Percentiles rank a stretch among this genome's conserved stretches.
Evolutionary conservation across 768 basidiomycete genomes (phyloP).

Genomic region (Mycena kentingensis): DNA sequence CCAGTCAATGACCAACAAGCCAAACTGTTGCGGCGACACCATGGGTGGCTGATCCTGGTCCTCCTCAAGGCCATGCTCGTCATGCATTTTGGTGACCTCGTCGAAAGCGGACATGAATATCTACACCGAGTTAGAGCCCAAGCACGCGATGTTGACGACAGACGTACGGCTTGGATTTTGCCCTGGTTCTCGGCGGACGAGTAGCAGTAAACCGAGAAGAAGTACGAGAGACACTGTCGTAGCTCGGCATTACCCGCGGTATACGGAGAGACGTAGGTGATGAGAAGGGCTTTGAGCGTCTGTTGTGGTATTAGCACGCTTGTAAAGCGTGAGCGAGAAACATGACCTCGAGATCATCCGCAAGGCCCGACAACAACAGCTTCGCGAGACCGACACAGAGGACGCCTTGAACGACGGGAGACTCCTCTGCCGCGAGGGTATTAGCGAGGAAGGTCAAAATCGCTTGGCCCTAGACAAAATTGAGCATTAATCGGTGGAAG

Average conservation of each 20-base stretch:
- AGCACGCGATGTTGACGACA: not conserved
- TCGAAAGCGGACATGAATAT: constrained; percentile 72
- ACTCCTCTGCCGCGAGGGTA: constrained; percentile 65
- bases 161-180: constrained; percentile 52
- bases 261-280: constrained; percentile 82
- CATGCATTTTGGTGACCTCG: constrained; percentile 55
- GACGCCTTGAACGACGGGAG: constrained; percentile 73
- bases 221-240: constrained; percentile 91
- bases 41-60: constrained; percentile 74
- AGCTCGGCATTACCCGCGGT: constrained; percentile 84
- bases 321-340: not conserved
- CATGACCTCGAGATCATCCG: constrained; percentile 75
- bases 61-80: constrained; percentile 68
- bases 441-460: constrained; percentile 51
- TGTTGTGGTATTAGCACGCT: constrained; percentile 2
- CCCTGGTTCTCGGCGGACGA: constrained; percentile 79
- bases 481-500: constrained; percentile 13
- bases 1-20: constrained; percentile 85
- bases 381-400: constrained; percentile 86
- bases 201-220: constrained; percentile 93
- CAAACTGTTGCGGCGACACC: constrained; percentile 72
- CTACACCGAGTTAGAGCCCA: constrained; percentile 37
- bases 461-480: constrained; percentile 33
- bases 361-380: constrained; percentile 82
- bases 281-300: constrained; percentile 40